Conservation (phyloP, 129 eudicot species). For the Deinandra increscens region DNA sequence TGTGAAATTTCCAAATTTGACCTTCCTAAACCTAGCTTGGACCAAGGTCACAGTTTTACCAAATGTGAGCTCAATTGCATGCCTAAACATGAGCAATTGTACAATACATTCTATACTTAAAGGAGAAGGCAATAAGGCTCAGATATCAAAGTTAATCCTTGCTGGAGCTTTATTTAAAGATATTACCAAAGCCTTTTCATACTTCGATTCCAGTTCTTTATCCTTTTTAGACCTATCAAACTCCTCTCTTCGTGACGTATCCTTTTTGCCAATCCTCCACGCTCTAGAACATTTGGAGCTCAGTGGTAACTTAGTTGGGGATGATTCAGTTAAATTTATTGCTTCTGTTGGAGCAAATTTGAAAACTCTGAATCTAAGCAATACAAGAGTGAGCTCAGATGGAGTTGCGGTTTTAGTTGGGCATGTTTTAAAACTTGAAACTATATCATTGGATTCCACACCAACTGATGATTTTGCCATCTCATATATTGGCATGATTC, state of each 20-base stretch:
- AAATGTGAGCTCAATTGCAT: constrained; percentile 41
- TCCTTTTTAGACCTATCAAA: constrained; percentile 60
- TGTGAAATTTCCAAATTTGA: constrained; percentile 51
- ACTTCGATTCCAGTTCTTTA: constrained; percentile 48
- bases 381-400: constrained; percentile 65
- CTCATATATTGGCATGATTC: constrained; percentile 63
- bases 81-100: constrained; percentile 89
- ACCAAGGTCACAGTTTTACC: constrained; percentile 70
- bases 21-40: constrained; percentile 76
- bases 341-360: constrained; percentile 59
- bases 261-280: constrained; percentile 50
- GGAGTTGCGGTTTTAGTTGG: constrained; percentile 74
- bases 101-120: constrained; percentile 53
- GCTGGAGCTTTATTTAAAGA: constrained; percentile 56
- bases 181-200: constrained; percentile 45
- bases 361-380: constrained; percentile 57
- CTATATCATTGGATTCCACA: constrained; percentile 55
- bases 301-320: constrained; percentile 48
- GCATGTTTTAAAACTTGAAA: constrained; percentile 70
- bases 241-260: constrained; percentile 47
- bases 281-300: constrained; percentile 63
- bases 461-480: constrained; percentile 64
- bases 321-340: constrained; percentile 51
- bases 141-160: constrained; percentile 48
- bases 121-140: constrained; percentile 50